Base-by-base conservation (phyloP, 345 rosid species). In the Odontarrhena argentea region DNA sequence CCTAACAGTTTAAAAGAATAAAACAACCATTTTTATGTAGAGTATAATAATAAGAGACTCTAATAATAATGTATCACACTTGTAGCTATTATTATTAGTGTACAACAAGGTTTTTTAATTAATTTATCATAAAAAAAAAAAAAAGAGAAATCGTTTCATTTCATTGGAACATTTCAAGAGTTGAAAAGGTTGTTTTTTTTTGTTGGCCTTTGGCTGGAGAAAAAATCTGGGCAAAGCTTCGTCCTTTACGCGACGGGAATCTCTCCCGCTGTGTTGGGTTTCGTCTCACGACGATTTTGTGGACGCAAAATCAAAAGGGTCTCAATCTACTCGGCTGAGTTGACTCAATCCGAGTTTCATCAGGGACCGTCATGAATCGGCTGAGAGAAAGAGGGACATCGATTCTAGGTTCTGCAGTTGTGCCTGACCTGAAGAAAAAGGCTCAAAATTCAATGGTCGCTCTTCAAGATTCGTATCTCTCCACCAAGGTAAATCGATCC, bases 401-500 rank as follows among this genome's bases (percentile, higher is more conserved):
- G 32, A 65, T 84, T 55, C 47, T 84, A 32, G 78, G 85, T 65
- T 80, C 76, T 2, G 25, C 80, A 15, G 61, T 76, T 3, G 74
- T 73, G 63, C 91, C 89, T 35, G 78, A 68, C 1, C 74, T 91
- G 61, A 94, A 82, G 91, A 81, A 66, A 78, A 88, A 86, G 72
- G 85, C 87, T 72, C 76, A 74, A 34, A 86, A 84, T 69, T 85
- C 97, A 60, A 75, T 84, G 87, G 82, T 76, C 57, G 91, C 97
- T 49, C 74, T 88, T 51, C 92, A 91, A 41, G 97, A 94, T 65
- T 85, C 96, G 1, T 91, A 61, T 77, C 79, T 82, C 71, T 88
- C 97, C 45, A 84, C 96, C 68, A 93, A 85, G 88, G 98, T 83
- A 47, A 44, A 44, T 51, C 53, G 25, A 18, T 48, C 26, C 45